Conservation (phyloP, 129 eudicot genomes). For the Lactuca sativa region DNA sequence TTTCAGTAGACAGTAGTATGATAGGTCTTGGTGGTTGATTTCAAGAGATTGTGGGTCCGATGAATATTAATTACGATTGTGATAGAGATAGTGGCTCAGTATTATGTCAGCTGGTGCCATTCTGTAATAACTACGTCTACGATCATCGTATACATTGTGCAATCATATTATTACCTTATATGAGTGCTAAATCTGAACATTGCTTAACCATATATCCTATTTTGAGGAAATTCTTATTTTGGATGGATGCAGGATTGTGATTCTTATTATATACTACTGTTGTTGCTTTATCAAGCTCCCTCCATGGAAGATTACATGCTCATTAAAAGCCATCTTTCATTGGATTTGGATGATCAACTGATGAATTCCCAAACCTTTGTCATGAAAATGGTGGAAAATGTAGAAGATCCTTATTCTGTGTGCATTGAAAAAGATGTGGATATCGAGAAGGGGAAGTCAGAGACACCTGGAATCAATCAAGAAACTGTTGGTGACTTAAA, state of each 20-base stretch:
- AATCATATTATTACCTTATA: background rate
- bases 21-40: conserved; percentile 9
- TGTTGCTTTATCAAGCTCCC: conserved; percentile 28
- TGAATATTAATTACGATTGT: conserved; percentile 16
- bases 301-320: conserved; percentile 37
- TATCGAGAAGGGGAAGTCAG: conserved; percentile 67
- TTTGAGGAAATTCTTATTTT: conserved; percentile 1
- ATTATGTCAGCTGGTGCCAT: conserved; percentile 29
- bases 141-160: conserved; percentile 19
- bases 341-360: conserved; percentile 32
- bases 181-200: background rate
- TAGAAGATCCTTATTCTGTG: conserved; percentile 35
- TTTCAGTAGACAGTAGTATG: background rate
- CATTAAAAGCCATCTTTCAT: conserved; percentile 39
- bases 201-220: background rate
- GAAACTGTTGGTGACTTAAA: conserved; percentile 38
- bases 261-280: conserved; percentile 30
- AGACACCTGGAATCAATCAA: conserved; percentile 35
- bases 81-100: conserved; percentile 21
- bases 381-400: conserved; percentile 38
- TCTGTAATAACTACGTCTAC: conserved; percentile 25
- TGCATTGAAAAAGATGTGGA: conserved; percentile 45
- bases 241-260: conserved; percentile 51
- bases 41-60: conserved; percentile 9
- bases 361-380: conserved; percentile 33